These are phyloP conservation scores for Bromus sterilis DNA, from an alignment of 176 grass and related monocot species.

Conservation along the genomic window DNA sequence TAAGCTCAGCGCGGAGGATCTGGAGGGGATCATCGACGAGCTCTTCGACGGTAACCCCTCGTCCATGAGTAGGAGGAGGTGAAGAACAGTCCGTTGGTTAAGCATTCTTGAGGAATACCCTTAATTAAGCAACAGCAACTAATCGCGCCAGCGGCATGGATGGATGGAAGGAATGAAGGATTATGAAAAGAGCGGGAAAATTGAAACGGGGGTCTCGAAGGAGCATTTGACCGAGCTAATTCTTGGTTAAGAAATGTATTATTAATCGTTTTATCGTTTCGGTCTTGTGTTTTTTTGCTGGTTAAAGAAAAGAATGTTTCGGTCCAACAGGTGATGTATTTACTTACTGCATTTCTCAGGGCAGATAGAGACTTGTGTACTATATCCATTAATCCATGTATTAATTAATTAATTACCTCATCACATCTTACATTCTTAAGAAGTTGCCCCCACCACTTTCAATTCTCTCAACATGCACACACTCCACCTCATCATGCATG, in stretches of 20 bases:
- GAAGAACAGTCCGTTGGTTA: too few species aligned
- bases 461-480: too few species aligned
- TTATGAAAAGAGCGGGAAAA: not conserved
- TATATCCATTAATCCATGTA: not conserved
- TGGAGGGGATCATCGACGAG: conserved; percentile 72
- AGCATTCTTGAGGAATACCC: too few species aligned
- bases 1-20: conserved; percentile 67
- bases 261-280: not conserved
- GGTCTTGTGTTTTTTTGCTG: not conserved
- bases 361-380: conserved; percentile 14
- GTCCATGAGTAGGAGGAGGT: conserved; percentile 56
- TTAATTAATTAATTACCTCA: too few species aligned
- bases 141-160: too few species aligned
- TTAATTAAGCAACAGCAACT: too few species aligned
- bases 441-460: too few species aligned
- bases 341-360: conserved; percentile 20
- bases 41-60: conserved; percentile 69
- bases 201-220: not conserved
- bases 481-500: too few species aligned
- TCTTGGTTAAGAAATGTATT: conserved; percentile 13
- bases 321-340: conserved; percentile 16
- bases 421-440: too few species aligned
- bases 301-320: conserved; percentile 5
- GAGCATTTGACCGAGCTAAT: conserved; percentile 6
- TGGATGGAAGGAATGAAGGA: too few species aligned